Evolutionary conservation across 169 alveolate genomes (phyloP), one percentile per base, ranked within the genome.

Genomic region (Babesia bigemina): DNA sequence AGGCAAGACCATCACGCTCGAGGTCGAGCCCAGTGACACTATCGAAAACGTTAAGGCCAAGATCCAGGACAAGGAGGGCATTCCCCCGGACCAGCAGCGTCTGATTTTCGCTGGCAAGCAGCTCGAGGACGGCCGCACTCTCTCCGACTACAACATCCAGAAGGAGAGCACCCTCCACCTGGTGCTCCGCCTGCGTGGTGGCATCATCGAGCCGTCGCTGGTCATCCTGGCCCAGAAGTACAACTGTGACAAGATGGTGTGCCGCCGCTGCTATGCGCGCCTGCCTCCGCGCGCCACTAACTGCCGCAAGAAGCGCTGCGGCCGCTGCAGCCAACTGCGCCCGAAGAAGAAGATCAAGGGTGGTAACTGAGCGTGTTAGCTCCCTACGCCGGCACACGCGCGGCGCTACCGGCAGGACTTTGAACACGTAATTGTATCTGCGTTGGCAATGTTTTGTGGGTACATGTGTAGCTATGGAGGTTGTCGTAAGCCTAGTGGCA

Each of bases 261-360:
- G 97, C 92, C 94, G 99, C 83, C 96, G 95, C 86, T 98, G 99
- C 94, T 98, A 98, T 86, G 99, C 99, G 13, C 96, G 99, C 70
- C 97, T 98, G 66, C 99, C 99, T 82, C 98, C 98, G 67, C 95
- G 98, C 69, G 99, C 99, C 49, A 95, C 97, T 82, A 98, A 98
- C 95, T 98, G 99, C 97, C 97, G 99, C 85, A 98, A 98, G 96
- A 97, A 98, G 95, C 97, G 97, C 95, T 98, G 99, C 91, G 99
- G 99, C 47, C 98, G 98, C 92, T 93, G 98, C 92, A 95, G 95
- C 91, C 96, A 98, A 91, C 93, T 98, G 90, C 93, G 99, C 85
- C 98, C 99, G 83, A 98, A 98, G 99, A 98, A 98, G 98, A 98
- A 98, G 97, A 95, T 97, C 75, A 97, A 96, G 96, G 91, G 90